Base-by-base conservation (phyloP, 23 red algal species). In the Gracilariopsis chorda region DNA sequence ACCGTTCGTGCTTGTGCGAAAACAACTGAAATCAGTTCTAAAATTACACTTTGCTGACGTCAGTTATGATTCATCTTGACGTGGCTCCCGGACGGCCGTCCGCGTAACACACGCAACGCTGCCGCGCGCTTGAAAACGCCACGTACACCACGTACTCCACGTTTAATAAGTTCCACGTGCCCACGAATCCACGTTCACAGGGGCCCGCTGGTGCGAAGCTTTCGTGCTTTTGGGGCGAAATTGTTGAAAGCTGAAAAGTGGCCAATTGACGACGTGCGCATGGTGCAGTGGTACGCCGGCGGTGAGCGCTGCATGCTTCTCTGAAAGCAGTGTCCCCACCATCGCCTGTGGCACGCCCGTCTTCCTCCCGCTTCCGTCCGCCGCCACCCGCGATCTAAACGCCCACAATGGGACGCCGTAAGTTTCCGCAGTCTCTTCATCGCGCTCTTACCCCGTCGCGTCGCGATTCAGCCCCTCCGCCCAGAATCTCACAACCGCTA, bases 321-420 rank as follows among this genome's bases (percentile, higher is more conserved):
- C n/a, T 36, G 47, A 73, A 25, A 73, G n/a, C n/a, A n/a, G n/a
- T n/a, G n/a, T n/a, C n/a, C n/a, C n/a, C n/a, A n/a, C 37, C 67
- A 45, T 1, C 67, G 2, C 17, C 40, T n/a, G 67, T 25, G n/a
- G n/a, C 67, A 45, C 39, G 6, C 16, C 55, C 37, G 0, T 3
- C 20, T 37, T 46, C 40, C 40, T 21, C 37, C 32, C 67, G 42
- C 67, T 46, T 21, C 28, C 2, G 39, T 46, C 17, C 40, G 19
- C 2, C 1, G 8, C 20, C 14, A 59, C 34, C 34, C 44, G 34
- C 16, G 16, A 16, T 14, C 49, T 14, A 55, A 55, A 14, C 14
- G n/a, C 49, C 48, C 76, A 80, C 32, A 17, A 80, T 80, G 76
- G 76, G 76, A 35, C 48, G 76, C 51, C 76, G 76, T 80, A 80